These are phyloP conservation scores for Mortierella sp. DNA, from an alignment of 371 early-diverging fungal species.

Conservation along the genomic window DNA sequence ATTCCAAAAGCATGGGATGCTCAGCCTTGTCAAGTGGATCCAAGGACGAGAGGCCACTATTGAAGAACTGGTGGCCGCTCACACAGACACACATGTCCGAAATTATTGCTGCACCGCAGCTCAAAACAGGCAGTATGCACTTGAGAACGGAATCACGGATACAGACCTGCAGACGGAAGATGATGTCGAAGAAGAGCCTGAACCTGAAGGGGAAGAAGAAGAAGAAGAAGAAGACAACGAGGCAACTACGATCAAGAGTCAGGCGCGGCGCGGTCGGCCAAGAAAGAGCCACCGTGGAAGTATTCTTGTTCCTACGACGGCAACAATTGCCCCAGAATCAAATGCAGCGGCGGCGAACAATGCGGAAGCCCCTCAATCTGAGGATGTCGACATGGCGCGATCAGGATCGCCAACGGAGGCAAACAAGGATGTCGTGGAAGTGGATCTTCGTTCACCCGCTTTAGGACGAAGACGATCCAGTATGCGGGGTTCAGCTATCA, in stretches of 20 bases:
- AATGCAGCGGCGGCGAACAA: not conserved
- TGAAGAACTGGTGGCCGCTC: slow-evolving; percentile 66
- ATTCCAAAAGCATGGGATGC: slow-evolving; percentile 60
- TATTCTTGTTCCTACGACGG: slow-evolving; percentile 32
- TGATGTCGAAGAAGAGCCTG: slow-evolving; percentile 30
- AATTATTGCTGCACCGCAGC: slow-evolving; percentile 62
- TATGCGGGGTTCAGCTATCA: slow-evolving; percentile 48
- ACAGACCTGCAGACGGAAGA: slow-evolving; percentile 46
- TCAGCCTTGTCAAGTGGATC: slow-evolving; percentile 65
- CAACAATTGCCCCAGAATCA: slow-evolving; percentile 21
- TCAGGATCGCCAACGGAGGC: slow-evolving; percentile 25
- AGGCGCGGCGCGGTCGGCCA: slow-evolving; percentile 31
- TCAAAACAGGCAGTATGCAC: slow-evolving; percentile 45
- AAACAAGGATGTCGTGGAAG: slow-evolving; percentile 41
- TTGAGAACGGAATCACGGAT: slow-evolving; percentile 38
- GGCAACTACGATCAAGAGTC: slow-evolving; percentile 1
- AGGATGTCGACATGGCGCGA: slow-evolving; percentile 32
- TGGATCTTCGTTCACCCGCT: slow-evolving; percentile 49
- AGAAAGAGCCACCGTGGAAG: slow-evolving; percentile 34
- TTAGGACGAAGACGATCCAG: slow-evolving; percentile 51
- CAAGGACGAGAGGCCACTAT: slow-evolving; percentile 66
- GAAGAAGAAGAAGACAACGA: slow-evolving; percentile 20
- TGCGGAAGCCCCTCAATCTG: not conserved
- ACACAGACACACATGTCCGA: slow-evolving; percentile 65
- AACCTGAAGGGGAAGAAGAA: slow-evolving; percentile 11